Evolutionary conservation across 768 basidiomycete genomes (phyloP), one percentile per base, ranked within the genome.

Genomic region (Fomitopsis serialis): DNA sequence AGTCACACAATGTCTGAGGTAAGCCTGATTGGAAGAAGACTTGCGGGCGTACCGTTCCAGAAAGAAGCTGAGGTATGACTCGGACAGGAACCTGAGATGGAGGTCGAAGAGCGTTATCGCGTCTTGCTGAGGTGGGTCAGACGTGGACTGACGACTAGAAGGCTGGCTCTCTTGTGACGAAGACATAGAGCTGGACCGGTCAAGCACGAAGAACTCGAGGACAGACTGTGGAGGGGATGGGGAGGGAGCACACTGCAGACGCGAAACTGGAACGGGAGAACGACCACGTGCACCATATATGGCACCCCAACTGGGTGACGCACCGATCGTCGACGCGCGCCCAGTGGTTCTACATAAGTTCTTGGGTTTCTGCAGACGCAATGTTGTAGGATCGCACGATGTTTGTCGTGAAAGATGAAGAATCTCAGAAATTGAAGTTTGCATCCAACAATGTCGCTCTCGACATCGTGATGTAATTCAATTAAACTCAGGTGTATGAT

Each of bases 11-110:
- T 59, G 59, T 15, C 42, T 24, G 48, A 42, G 27, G 49, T n/a
- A 21, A 47, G 3, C 23, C 42, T 27, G 49, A 19, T 29, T 55
- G 56, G 60, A 45, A 43, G 45, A 32, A 19, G 47, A 34, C 46
- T 52, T 44, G 25, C 29, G 51, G 42, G 60, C 75, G 57, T 58
- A 88, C 92, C 92, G 78, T 74, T 94, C 92, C 68, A 83, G 81
- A 70, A 95, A 93, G 74, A 94, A 95, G 53, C 64, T 72, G 54
- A 95, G 76, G 67, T 92, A 92, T 3, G 87, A 87, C 60, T 93
- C 87, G 40, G 78, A 78, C 57, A 90, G 67, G 58, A 81, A 73
- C 54, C 74, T 80, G 34, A 92, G 81, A 59, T 92, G 82, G 37
- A 76, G 64, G 49, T 92, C 90, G 61, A 90, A 92, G 51, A 85